These are phyloP conservation scores for Canavalia ensiformis DNA, from an alignment of 306 rosid species.

Conservation along the genomic window DNA sequence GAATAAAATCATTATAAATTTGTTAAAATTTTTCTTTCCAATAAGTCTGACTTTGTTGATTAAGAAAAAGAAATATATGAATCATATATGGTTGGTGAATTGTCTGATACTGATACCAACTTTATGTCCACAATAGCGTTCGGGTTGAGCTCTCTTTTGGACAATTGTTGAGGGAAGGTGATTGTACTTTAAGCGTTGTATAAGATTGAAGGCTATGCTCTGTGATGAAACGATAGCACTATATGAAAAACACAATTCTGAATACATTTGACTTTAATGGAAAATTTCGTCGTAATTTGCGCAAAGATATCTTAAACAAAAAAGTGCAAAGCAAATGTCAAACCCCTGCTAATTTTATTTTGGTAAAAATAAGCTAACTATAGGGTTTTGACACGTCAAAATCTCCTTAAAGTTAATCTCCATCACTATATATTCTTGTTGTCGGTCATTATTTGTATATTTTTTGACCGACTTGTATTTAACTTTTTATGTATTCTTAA, in stretches of 20 bases:
- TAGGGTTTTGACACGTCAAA: conserved; percentile 1
- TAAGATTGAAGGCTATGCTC: background rate
- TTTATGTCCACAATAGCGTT: background rate
- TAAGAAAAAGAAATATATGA: background rate
- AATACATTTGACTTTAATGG: background rate
- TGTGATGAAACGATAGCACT: conserved; percentile 1
- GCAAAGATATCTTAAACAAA: background rate
- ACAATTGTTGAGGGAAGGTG: background rate
- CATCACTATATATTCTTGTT: background rate
- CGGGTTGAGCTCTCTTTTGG: background rate
- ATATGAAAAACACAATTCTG: background rate
- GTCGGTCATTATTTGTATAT: background rate
- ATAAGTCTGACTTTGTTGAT: background rate
- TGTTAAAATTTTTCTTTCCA: no score
- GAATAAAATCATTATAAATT: no score
- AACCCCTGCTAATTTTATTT: background rate
- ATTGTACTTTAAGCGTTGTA: background rate
- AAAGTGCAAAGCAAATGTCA: background rate
- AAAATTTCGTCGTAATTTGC: background rate
- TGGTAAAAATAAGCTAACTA: background rate
- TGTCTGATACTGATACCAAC: background rate
- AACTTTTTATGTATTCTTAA: background rate
- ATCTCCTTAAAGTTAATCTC: background rate
- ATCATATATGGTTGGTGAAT: background rate
- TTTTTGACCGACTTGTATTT: background rate